Base-by-base conservation (phyloP, 75 land plant genomes). In the Ceratopteris richardii region DNA sequence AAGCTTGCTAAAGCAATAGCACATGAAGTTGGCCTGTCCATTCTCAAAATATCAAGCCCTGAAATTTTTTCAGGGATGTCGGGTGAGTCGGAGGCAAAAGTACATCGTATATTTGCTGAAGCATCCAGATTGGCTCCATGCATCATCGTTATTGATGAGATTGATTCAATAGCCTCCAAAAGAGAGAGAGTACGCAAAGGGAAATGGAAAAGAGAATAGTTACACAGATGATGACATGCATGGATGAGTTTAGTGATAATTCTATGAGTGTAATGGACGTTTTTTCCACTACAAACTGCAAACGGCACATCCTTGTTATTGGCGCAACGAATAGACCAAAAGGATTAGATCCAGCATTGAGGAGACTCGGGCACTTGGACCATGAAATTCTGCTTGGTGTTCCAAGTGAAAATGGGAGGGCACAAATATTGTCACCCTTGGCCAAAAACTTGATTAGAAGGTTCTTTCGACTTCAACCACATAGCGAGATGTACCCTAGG, bases 311-410 rank as follows among this genome's bases (percentile, higher is more conserved):
- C 48, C 76, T 95, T 18, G 99, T 95, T 2, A 95, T 95, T 75
- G 97, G 97, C 51, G 99, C 99, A 42, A 95, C 99, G 20, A 95
- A 95, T 67, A 75, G 92, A 31, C 99, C 99, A 41, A 92, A 95
- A 69, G 81, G 88, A 28, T 58, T 95, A 44, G 99, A 95, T 61
- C 88, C 90, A 76, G 96, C 96, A 30, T 71, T 95, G 24, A 67
- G 97, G 29, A 72, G 99, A 61, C 84, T 96, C 29, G 96, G 98
- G 29, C 67, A 92, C 17, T 95, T 95, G 72, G 99, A 95, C 62
- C 77, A 80, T 14, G 99, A 95, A 62, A 80, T 90, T 57, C 36
- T 36, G 31, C 46, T 93, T 47, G 84, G 85, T 46, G 78, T 95
- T 37, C 99, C 99, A 29, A 88, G 90, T 80, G 99, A 95, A 58